Conservation (phyloP, 352 stramenopile genomes). For the Pythium phragmitis region DNA sequence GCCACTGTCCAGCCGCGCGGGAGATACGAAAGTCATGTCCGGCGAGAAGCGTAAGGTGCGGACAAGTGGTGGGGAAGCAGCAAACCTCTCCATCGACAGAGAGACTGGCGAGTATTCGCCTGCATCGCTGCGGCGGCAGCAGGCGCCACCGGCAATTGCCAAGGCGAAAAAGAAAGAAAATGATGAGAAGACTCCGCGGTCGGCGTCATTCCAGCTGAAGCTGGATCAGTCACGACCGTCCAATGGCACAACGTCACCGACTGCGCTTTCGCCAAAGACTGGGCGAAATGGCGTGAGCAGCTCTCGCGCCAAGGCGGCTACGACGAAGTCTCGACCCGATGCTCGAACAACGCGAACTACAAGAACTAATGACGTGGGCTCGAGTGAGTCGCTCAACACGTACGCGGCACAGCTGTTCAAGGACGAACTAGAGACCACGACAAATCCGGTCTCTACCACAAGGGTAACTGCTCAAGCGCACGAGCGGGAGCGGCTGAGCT, state of each 20-base stretch:
- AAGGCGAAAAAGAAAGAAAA: neutral
- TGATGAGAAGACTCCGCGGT: slow-evolving; percentile 13
- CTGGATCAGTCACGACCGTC: slow-evolving; percentile 18
- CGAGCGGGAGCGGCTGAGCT: slow-evolving; percentile 67
- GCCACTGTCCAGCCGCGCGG: slow-evolving; percentile 33
- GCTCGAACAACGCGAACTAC: neutral
- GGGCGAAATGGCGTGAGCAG: neutral
- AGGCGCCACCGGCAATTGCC: neutral
- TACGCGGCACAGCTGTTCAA: slow-evolving; percentile 68
- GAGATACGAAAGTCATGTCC: slow-evolving; percentile 14
- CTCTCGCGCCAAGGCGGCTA: slow-evolving; percentile 16
- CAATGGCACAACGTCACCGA: slow-evolving; percentile 30
- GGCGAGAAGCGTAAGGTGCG: slow-evolving; percentile 1
- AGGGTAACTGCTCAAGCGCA: slow-evolving; percentile 6
- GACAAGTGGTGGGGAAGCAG: slow-evolving; percentile 12
- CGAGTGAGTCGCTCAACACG: slow-evolving; percentile 65
- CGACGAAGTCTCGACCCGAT: neutral
- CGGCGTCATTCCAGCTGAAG: slow-evolving; percentile 17
- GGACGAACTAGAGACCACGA: slow-evolving; percentile 30
- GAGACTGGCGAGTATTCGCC: slow-evolving; percentile 16
- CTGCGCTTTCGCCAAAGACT: slow-evolving; percentile 15
- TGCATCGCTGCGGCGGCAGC: slow-evolving; percentile 18
- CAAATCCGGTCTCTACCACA: neutral
- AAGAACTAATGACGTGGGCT: slow-evolving; percentile 14
- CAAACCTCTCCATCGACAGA: neutral